A percentile compares a stretch with the other conserved stretches of the same genome.
phyloP scores from a whole-genome alignment of 148 eudicot genomes.

The Nyssa sinensis region DNA sequence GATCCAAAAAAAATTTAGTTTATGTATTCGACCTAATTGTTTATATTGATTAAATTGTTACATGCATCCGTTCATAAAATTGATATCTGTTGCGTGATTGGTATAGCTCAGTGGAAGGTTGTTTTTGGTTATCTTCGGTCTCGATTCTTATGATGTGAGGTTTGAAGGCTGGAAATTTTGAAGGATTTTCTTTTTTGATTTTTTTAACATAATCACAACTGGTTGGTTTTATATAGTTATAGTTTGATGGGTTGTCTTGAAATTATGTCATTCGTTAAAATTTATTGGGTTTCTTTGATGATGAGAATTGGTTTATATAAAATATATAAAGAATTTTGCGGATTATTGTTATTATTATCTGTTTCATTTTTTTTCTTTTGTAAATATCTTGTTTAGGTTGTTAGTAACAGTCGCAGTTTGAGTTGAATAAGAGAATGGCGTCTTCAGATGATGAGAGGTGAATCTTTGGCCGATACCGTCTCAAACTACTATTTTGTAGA shows the following conservation, averaged over 20 bases:
- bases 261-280: too few relatives aligned
- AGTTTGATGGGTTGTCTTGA: background rate
- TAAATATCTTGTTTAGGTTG: constrained; percentile 12
- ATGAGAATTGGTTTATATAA: background rate
- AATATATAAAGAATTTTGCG: background rate
- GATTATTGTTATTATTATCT: background rate
- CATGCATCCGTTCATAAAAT: background rate
- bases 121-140: too few relatives aligned
- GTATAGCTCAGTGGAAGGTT: too few relatives aligned
- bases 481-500: constrained; percentile 54
- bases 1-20: too few relatives aligned
- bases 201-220: too few relatives aligned
- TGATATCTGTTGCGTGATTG: too few relatives aligned
- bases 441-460: constrained; percentile 77
- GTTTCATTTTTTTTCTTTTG: background rate
- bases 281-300: background rate
- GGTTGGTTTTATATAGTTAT: too few relatives aligned
- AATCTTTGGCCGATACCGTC: constrained; percentile 40
- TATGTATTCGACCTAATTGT: background rate
- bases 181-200: too few relatives aligned
- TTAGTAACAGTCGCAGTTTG: background rate
- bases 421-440: constrained; percentile 36
- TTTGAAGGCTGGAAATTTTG: too few relatives aligned
- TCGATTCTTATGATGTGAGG: too few relatives aligned
- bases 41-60: background rate